A percentile compares a stretch with the other conserved stretches of the same genome.
Evolutionary conservation across 768 basidiomycete genomes (phyloP).

Genomic region (Lyophyllum decastes): DNA sequence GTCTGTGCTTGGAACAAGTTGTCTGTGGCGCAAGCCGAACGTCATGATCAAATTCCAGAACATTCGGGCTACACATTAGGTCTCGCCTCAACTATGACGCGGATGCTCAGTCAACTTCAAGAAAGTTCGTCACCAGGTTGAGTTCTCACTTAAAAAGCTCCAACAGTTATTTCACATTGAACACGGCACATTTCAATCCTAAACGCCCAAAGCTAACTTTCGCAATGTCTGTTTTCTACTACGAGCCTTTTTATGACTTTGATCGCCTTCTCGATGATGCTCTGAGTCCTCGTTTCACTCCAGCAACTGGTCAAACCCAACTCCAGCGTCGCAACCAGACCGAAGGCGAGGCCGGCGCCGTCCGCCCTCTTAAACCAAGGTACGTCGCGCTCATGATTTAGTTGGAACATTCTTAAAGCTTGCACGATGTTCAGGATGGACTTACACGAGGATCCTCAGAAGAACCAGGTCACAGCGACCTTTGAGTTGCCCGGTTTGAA

Average conservation of each 20-base stretch:
- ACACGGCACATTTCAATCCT: too few species aligned
- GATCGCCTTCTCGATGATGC: conserved; percentile 44
- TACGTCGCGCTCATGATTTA: not conserved
- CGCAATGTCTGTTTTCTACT: conserved; percentile 30
- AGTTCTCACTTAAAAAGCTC: not conserved
- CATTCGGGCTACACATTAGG: not conserved
- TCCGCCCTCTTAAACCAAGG: conserved; percentile 23
- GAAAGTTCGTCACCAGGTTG: not conserved
- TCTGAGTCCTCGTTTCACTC: conserved; percentile 13
- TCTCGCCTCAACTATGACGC: conserved; percentile 2
- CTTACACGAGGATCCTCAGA: conserved; percentile 42
- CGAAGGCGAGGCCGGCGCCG: conserved; percentile 3
- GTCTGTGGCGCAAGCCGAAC: too few species aligned
- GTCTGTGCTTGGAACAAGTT: conserved; percentile 8
- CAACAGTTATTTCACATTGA: too few species aligned
- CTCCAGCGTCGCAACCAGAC: conserved; percentile 11
- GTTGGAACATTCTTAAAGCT: not conserved
- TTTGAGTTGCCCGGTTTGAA: conserved; percentile 59
- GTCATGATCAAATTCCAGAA: not conserved
- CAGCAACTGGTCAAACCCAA: conserved; percentile 2
- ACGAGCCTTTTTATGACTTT: conserved; percentile 45
- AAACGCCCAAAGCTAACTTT: too few species aligned
- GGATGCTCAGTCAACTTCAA: not conserved
- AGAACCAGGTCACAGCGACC: conserved; percentile 47
- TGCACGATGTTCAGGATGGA: conserved; percentile 38